These are phyloP conservation scores for Citrus inodora DNA, from an alignment of 345 rosid genomes.

Conservation along the genomic window DNA sequence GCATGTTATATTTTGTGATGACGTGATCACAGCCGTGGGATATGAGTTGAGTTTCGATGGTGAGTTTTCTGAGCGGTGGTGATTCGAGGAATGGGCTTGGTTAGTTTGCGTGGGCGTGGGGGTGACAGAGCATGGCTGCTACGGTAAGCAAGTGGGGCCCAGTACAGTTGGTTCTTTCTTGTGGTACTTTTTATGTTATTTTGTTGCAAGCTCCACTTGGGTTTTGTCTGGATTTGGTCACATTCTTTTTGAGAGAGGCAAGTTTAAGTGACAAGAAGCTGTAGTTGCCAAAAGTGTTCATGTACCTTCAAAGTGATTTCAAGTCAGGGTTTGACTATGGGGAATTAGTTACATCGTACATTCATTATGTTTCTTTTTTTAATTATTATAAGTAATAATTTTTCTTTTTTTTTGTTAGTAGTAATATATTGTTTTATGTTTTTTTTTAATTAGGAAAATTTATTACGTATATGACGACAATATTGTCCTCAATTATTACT, in stretches of 20 bases:
- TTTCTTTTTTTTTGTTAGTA: too few relatives aligned
- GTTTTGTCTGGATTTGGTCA: not conserved
- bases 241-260: too few relatives aligned
- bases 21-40: not conserved
- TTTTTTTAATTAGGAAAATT: too few relatives aligned
- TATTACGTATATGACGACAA: too few relatives aligned
- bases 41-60: not conserved
- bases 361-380: too few relatives aligned
- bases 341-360: too few relatives aligned
- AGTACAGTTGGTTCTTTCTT: not conserved
- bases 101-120: not conserved
- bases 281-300: not conserved
- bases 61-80: not conserved
- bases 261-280: not conserved
- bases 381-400: too few relatives aligned
- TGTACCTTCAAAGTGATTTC: too few relatives aligned
- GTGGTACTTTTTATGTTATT: not conserved
- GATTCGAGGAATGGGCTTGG: not conserved
- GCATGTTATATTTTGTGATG: not conserved
- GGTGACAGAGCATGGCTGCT: constrained; percentile 8
- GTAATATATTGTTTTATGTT: too few relatives aligned
- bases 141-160: not conserved
- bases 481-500: too few relatives aligned
- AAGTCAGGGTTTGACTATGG: too few relatives aligned
- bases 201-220: not conserved